Base-by-base conservation (phyloP, 805 yeast species). In the Maudiozyma saulgeensis region DNA sequence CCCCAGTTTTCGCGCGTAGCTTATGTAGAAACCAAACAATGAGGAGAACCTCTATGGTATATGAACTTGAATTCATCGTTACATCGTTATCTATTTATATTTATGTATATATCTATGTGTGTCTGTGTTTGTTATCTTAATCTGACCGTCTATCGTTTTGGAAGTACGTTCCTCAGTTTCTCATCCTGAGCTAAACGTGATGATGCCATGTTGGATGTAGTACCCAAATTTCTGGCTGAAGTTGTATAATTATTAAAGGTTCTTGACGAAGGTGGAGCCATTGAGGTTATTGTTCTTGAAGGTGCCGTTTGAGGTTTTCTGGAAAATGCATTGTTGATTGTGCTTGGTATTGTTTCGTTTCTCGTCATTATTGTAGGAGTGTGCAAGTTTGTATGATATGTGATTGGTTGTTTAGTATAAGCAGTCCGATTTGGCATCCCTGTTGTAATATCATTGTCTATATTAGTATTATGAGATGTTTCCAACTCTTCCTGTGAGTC, bases 201-300 rank as follows among this genome's bases (percentile, higher is more conserved):
- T 28, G 32, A 28, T 8, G 32, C 12, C 32, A 28, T 9, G 32
- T 8, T 28, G 32, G 32, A 11, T 4, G 32, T 6, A 8, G 12
- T 28, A 8, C 3, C 4, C 21, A 2, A 32, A 8, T 43, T 43
- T 34, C 19, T 8, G 4, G 32, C 12, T 6, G 16, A 9, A 4
- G 16, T 16, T 35, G 31, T n/a, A n/a, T 45, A 39, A 23, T 43
- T 49, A 23, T 43, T 46, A 4, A 49, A 41, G 6, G 37, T 28
- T 40, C 52, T 46, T 32, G 42, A 28, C 4, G 43, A 18, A 32
- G 52, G 52, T 44, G 52, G 52, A 1, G 43, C 52, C 52, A 50
- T 50, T 19, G 37, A 15, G 4, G 45, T 9, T 34, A 16, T n/a
- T 2, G 38, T 35, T 7, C 18, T 18, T 12, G 13, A 7, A 13